Percentiles rank a stretch among this genome's conserved stretches.
These are phyloP conservation scores for Chenopodium suecicum DNA, from an alignment of 148 eudicot species.

Conservation along the genomic window DNA sequence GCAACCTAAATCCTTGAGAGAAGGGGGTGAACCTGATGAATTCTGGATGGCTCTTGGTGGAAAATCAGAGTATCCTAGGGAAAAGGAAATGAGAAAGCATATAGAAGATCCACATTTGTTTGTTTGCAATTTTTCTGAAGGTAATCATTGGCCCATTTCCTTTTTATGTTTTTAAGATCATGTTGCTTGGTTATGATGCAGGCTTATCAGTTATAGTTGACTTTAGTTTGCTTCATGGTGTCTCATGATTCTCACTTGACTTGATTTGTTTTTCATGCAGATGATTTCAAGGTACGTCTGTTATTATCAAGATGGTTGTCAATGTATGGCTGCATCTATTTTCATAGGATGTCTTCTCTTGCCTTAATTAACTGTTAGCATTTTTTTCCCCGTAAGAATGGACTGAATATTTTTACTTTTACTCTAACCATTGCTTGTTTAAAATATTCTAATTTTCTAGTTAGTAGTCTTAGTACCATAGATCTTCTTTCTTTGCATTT, in stretches of 20 bases:
- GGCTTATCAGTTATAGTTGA: background rate
- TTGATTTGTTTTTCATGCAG: slow-evolving; percentile 3
- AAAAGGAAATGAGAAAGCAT: slow-evolving; percentile 11
- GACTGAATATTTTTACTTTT: background rate
- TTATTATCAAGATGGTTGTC: background rate
- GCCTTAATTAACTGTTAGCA: background rate
- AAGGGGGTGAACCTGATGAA: slow-evolving; percentile 10
- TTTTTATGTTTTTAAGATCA: slow-evolving; percentile 2
- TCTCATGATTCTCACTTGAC: background rate
- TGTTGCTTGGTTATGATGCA: slow-evolving; percentile 8
- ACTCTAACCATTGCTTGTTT: background rate
- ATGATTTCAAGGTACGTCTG: slow-evolving; percentile 10
- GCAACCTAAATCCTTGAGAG: slow-evolving; percentile 14
- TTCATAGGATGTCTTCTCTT: background rate
- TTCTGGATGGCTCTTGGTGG: slow-evolving; percentile 6
- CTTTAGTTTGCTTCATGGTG: slow-evolving; percentile 2
- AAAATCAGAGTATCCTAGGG: slow-evolving; percentile 16
- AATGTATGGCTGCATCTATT: background rate
- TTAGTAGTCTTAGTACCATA: background rate
- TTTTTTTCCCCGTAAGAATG: background rate
- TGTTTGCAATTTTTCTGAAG: slow-evolving; percentile 8
- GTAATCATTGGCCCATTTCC: background rate
- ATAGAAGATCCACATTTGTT: slow-evolving; percentile 16
- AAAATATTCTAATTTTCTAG: background rate
- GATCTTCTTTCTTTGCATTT: background rate